Evolutionary conservation across 2,329 filamentous ascomycete species (phyloP), one percentile per base, ranked within the genome.

Genomic region (Phoma sp.): DNA sequence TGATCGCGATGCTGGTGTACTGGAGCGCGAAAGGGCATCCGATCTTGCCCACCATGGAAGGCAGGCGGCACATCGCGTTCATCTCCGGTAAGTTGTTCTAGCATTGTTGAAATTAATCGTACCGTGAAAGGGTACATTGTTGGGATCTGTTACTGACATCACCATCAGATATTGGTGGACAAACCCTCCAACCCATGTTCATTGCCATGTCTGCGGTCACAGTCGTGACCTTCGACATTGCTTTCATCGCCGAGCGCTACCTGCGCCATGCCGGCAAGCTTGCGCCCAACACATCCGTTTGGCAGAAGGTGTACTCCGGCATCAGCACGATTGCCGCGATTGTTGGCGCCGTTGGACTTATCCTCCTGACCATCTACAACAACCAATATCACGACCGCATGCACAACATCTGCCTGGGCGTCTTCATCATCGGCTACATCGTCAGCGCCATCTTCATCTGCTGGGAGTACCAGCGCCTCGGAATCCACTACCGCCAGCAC

Each of bases 371-470:
- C 59, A 87, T 96, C 64, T 97, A 96, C 74, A 91, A 98, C 74
- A 95, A 91, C 0, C 75, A 82, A n/a, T 78, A 80, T 50, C 85
- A 96, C 71, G 80, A 81, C 1, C 75, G 64, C 1, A 71, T 89
- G 53, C 95, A 99, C 72, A 81, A 91, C 67, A 79, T 86, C 2
- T 96, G 96, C 76, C 78, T 99, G 32, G 76, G 84, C 1, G 75
- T 97, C 46, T 99, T 99, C 74, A 91, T 97, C 45, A 86, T 75
- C 11, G 95, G 91, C 30, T 98, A 96, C 73, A 79, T 97, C 48
- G 71, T 96, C 49, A 91, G 88, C 4, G 93, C 93, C 51, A 83
- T 97, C 63, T 93, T 93, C 75, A 89, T 93, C 61, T 97, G 93
- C 79, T 87, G 86, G 78, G 92, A 97, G 74, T 97, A 96, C 74